These are phyloP conservation scores for Apiotrichum siamense DNA, from an alignment of 1,284 basidiomycete genomes.

Conservation along the genomic window DNA sequence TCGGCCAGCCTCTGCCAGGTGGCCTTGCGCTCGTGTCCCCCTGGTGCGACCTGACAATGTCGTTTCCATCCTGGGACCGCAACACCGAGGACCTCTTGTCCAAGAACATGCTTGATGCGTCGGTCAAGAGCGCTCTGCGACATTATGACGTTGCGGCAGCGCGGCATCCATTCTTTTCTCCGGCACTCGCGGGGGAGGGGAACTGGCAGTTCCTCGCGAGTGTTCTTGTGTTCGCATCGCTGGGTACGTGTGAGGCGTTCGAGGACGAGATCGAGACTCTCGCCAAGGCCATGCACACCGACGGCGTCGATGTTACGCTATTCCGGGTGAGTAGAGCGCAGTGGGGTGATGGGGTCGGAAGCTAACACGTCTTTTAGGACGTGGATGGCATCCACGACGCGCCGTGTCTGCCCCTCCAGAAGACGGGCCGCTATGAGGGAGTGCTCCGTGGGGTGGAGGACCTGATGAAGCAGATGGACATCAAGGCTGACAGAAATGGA, in stretches of 20 bases:
- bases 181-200: conserved; percentile 13
- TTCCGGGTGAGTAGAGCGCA: background rate
- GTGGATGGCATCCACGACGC: background rate
- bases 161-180: conserved; percentile 20
- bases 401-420: background rate
- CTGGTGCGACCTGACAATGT: conserved; percentile 52
- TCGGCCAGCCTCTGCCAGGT: conserved; percentile 47
- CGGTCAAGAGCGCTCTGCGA: conserved; percentile 15
- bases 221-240: conserved; percentile 27
- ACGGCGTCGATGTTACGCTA: conserved; percentile 25
- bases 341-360: background rate
- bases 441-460: background rate
- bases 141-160: conserved; percentile 11
- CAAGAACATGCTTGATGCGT: background rate
- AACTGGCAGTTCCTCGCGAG: conserved; percentile 9
- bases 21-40: conserved; percentile 54
- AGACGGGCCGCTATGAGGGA: background rate
- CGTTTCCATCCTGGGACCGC: conserved; percentile 10
- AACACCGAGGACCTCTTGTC: conserved; percentile 16
- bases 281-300: conserved; percentile 26
- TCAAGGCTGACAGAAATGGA: background rate
- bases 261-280: conserved; percentile 29
- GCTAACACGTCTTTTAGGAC: background rate
- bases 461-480: background rate
- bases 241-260: conserved; percentile 37